phyloP scores from a whole-genome alignment of 768 basidiomycete genomes.

The Mycena metata region DNA sequence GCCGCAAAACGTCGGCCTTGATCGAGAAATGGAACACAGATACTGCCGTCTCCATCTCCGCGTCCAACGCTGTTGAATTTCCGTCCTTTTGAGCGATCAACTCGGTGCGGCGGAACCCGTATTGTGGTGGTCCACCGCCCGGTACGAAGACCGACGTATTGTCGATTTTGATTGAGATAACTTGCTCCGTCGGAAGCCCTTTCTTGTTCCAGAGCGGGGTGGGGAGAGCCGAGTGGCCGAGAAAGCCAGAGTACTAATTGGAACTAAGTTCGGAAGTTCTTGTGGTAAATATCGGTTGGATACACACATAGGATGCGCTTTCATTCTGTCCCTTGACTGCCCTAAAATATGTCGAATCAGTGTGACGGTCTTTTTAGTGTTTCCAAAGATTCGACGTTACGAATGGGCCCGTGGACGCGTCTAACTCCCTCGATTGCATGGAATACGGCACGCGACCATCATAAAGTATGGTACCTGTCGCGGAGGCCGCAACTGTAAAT shows the following conservation, averaged over 20 bases:
- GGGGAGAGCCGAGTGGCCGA: slow-evolving; percentile 52
- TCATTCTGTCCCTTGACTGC: slow-evolving; percentile 66
- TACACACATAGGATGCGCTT: slow-evolving; percentile 64
- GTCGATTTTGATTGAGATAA: slow-evolving; percentile 66
- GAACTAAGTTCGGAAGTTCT: not conserved
- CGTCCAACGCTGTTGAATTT: slow-evolving; percentile 53
- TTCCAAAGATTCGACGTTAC: slow-evolving; percentile 60
- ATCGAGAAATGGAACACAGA: slow-evolving; percentile 68
- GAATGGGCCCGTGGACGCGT: slow-evolving; percentile 64
- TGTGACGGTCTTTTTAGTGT: not conserved
- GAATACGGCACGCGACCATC: slow-evolving; percentile 67
- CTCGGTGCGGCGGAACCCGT: slow-evolving; percentile 71
- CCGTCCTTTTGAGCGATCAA: slow-evolving; percentile 64
- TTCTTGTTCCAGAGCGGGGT: slow-evolving; percentile 65
- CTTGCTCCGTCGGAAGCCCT: slow-evolving; percentile 58
- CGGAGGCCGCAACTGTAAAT: not conserved
- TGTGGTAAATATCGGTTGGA: not conserved
- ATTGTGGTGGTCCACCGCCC: slow-evolving; percentile 62
- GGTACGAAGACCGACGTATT: slow-evolving; percentile 70
- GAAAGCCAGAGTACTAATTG: slow-evolving; percentile 60
- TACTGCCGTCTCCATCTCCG: slow-evolving; percentile 57
- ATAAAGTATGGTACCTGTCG: slow-evolving; percentile 52
- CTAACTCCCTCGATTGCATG: slow-evolving; percentile 57
- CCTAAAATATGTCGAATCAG: slow-evolving; percentile 43
- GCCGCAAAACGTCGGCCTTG: slow-evolving; percentile 52